Percentiles rank a stretch among this genome's conserved stretches.
phyloP scores from a whole-genome alignment of 768 basidiomycete species.

The Xanthoconium stramineum region DNA sequence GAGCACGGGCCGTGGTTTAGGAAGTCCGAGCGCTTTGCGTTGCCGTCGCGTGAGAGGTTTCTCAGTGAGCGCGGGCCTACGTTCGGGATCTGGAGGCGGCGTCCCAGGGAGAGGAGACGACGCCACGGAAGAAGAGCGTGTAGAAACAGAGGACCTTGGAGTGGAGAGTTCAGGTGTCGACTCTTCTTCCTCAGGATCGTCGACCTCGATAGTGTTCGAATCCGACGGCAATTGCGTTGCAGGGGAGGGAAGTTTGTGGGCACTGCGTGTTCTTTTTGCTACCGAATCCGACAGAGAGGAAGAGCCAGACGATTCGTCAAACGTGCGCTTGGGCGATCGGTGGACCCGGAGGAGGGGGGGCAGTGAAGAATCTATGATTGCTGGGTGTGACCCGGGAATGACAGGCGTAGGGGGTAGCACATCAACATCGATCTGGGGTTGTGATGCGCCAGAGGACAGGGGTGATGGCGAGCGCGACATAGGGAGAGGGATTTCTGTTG shows the following conservation, averaged over 20 bases:
- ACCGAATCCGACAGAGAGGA: constrained; percentile 34
- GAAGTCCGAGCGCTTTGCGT: constrained; percentile 65
- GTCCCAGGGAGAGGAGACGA: constrained; percentile 39
- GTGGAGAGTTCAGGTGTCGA: constrained; percentile 45
- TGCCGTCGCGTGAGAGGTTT: constrained; percentile 61
- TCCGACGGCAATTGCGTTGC: constrained; percentile 11
- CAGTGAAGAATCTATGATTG: constrained; percentile 8
- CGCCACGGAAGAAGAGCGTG: constrained; percentile 30
- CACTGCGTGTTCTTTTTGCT: constrained; percentile 35
- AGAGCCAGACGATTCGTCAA: constrained; percentile 53
- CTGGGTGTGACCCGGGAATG: constrained; percentile 7
- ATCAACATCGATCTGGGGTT: constrained; percentile 26
- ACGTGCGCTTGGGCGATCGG: constrained; percentile 56
- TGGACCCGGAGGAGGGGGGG: constrained; percentile 33
- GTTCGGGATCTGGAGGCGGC: constrained; percentile 28
- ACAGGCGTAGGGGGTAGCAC: constrained; percentile 28
- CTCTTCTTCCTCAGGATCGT: constrained; percentile 30
- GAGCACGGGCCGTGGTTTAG: constrained; percentile 45
- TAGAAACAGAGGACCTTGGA: constrained; percentile 28
- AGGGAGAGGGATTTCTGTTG: constrained; percentile 36
- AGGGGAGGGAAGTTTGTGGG: constrained; percentile 23
- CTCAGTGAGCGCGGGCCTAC: constrained; percentile 12
- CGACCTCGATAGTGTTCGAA: constrained; percentile 22
- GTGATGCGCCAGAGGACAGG: constrained; percentile 25
- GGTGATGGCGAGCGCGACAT: constrained; percentile 38